A percentile compares a stretch with the other conserved stretches of the same genome.
These are phyloP conservation scores for Amoebophrya sp. DNA, from an alignment of 169 alveolate species.

Conservation along the genomic window DNA sequence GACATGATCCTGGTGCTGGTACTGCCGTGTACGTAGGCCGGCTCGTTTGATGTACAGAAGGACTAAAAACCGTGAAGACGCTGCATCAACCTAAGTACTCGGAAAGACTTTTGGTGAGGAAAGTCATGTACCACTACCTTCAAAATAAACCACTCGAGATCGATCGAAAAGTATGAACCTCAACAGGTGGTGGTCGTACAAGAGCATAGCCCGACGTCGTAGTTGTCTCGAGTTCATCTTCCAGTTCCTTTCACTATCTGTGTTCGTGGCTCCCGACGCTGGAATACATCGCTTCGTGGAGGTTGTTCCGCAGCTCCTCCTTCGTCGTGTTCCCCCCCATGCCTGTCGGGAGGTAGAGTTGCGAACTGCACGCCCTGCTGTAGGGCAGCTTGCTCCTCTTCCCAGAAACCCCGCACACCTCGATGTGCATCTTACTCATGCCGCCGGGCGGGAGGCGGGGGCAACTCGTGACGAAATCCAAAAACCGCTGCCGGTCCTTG, in stretches of 20 bases:
- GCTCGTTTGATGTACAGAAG: no score
- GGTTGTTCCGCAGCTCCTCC: background rate
- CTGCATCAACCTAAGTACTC: no score
- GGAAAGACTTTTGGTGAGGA: no score
- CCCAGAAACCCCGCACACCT: background rate
- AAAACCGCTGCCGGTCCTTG: background rate
- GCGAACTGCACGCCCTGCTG: background rate
- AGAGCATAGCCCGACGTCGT: no score
- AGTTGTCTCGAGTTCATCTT: no score
- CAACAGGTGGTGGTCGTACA: no score
- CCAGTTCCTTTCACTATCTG: background rate
- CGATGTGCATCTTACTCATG: background rate
- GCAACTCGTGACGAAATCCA: background rate
- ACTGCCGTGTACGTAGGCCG: no score
- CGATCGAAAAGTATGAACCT: no score
- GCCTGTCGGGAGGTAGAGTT: background rate
- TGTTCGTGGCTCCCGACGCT: background rate
- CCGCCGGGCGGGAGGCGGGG: background rate
- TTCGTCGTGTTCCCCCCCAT: background rate
- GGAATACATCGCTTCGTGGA: background rate
- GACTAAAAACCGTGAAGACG: no score
- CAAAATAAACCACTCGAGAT: no score
- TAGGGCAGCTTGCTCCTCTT: background rate
- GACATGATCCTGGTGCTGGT: no score
- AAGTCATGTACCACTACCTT: no score